These are phyloP conservation scores for Kluyveromyces marxianus DNA, from an alignment of 1,139 yeast species.

Conservation along the genomic window DNA sequence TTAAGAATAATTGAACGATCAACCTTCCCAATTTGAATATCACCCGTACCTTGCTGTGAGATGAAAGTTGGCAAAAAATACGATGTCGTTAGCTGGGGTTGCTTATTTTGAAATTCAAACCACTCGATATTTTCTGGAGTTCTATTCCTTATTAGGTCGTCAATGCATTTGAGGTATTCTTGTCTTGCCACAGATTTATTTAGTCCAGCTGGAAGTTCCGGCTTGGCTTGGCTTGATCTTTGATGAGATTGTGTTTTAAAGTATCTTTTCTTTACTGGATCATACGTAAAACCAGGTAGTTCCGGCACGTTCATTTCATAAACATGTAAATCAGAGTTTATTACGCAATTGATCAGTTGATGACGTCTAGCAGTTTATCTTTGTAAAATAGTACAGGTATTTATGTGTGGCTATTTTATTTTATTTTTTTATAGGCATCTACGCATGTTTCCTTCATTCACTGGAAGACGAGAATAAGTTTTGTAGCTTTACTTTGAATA, in stretches of 20 bases:
- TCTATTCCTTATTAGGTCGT: not conserved
- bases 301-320: constrained; percentile 9
- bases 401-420: too few species aligned
- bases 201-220: not conserved
- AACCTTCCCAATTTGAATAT: not conserved
- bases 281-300: constrained; percentile 45
- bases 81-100: not conserved
- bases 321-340: too few species aligned
- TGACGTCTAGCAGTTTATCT: too few species aligned
- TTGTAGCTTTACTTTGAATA: too few species aligned
- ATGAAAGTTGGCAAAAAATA: not conserved
- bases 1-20: not conserved
- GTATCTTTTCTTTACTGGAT: constrained; percentile 37
- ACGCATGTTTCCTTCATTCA: too few species aligned
- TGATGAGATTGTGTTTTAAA: constrained; percentile 30
- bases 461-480: too few species aligned
- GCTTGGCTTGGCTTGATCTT: not conserved
- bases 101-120: constrained; percentile 1
- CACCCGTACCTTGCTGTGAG: not conserved
- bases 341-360: too few species aligned
- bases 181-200: not conserved
- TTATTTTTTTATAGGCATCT: too few species aligned
- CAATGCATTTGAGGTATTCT: not conserved
- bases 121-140: not conserved
- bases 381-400: too few species aligned